Evolutionary conservation across 1,139 yeast genomes (phyloP), one percentile per base, ranked within the genome.

Genomic region (Sugiyamaella paludigena): DNA sequence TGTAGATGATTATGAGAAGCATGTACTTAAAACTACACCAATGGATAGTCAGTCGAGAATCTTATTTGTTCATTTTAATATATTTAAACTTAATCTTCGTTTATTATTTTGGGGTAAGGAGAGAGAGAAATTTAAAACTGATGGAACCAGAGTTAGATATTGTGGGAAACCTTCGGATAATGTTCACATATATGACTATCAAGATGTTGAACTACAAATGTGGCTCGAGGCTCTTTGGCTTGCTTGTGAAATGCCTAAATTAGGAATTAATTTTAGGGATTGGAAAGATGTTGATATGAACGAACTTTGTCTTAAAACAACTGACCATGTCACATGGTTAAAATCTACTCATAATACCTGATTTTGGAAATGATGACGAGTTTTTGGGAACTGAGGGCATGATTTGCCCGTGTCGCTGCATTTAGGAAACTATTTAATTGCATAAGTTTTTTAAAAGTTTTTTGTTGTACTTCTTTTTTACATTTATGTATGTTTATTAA

Each of bases 41-140:
- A 35, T n/a, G 27, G 40, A 36, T 39, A 36, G 26, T 26, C 39
- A 42, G 16, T 39, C 40, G 11, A 16, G 38, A 19, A 35, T 27
- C 12, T 36, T 79, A 52, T 83, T 83, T 57, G 77, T 83, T 42
- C 88, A 83, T 61, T 80, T 84, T 40, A 80, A 81, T 62, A 78
- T 74, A 70, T 84, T 84, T 28, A 83, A 83, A 62, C 72, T 81
- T 50, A 78, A 81, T 57, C 87, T 87, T 2, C 75, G 44, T 6
- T 55, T 53, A 37, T 42, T 53, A 12, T 46, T 43, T 35, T 31
- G 37, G 10, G 50, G 46, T n/a, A 48, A 54, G 29, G 62, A 61
- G 38, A 40, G 29, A 11, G 45, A 49, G 10, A 47, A 72, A 49
- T 71, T 78, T 30, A 62, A 74, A 38, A 69, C 42, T 4, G 71